Conservation (phyloP, 2,329 filamentous ascomycete species). For the Aureobasidium pullulans region DNA sequence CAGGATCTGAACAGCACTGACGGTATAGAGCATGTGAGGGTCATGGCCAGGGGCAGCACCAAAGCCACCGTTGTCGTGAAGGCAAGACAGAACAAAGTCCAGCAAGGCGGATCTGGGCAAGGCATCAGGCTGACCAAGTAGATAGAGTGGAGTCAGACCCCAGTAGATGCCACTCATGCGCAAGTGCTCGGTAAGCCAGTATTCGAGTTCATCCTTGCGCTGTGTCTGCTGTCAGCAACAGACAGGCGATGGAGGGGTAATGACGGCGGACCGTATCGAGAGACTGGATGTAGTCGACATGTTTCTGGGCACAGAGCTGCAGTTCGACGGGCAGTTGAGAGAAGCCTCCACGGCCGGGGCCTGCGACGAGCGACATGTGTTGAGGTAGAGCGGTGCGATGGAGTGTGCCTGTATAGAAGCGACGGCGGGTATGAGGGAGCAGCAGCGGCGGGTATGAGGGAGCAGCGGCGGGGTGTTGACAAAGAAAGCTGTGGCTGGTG, state of each 20-base stretch:
- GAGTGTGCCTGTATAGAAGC: background rate
- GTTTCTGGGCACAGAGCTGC: constrained; percentile 53
- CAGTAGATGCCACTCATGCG: constrained; percentile 95
- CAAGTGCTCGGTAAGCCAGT: constrained; percentile 95
- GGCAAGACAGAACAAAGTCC: constrained; percentile 90
- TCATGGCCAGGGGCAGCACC: constrained; percentile 91
- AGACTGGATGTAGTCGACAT: constrained; percentile 89
- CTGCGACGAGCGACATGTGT: constrained; percentile 53
- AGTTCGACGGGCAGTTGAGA: constrained; percentile 38
- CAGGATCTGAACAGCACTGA: constrained; percentile 89
- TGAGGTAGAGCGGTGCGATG: background rate
- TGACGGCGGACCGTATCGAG: constrained; percentile 65
- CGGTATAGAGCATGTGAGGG: constrained; percentile 91
- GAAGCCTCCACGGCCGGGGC: constrained; percentile 48
- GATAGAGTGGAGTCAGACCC: constrained; percentile 82
- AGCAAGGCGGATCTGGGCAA: constrained; percentile 75
- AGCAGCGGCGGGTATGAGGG: too few species aligned
- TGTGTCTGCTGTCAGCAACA: constrained; percentile 29
- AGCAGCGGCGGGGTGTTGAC: background rate
- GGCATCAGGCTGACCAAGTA: constrained; percentile 73
- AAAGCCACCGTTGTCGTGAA: constrained; percentile 83
- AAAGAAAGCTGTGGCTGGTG: background rate
- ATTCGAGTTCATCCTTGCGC: constrained; percentile 90
- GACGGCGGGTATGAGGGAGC: background rate
- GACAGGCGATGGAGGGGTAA: constrained; percentile 1